Evolutionary conservation across 75 land plant species (phyloP), one percentile per base, ranked within the genome.

Genomic region (Picea glauca): DNA sequence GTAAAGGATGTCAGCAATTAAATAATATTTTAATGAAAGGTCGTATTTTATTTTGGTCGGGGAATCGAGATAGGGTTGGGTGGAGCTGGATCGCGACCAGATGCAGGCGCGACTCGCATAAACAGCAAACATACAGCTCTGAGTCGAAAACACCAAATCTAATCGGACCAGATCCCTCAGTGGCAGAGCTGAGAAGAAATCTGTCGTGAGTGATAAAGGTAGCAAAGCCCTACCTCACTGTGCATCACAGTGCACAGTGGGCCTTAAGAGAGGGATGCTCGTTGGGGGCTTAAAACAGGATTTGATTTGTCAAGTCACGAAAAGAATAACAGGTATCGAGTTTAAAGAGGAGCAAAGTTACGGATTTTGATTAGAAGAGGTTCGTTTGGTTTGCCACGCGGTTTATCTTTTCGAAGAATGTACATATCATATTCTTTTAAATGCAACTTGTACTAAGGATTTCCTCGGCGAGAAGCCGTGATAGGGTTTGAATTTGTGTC

Each of bases 91-190:
- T 38, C 21, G 72, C 72, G 72, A 68, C 72, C 8, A 8, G 14
- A 50, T n/a, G 72, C 72, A 68, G 72, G 72, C 50, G 72, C 30
- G 72, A 50, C 72, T 40, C 72, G 72, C 72, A 68, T 35, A 68
- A 68, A 68, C 50, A 40, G 46, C 13, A 5, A 43, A 5, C 46
- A 5, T 43, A 5, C 6, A 43, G 6, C 0, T 43, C 46, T 43
- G 6, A 43, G 46, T 35, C 21, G 32, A 12, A 30, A 32, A 65
- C 30, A 32, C 35, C 13, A 32, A 0, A 43, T 43, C 4, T 65
- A 65, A 65, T 65, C 35, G 68, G 31, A 65, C 46, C 6, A 43
- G 7, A 43, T 43, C 6, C 5, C 46, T 43, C 46, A 43, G 46
- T 5, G 6, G 46, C 46, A 0, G 46, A 5, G 46, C 46, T 43